Evolutionary conservation across 2,329 filamentous ascomycete genomes (phyloP).

Genomic region (Lizonia empirigonia): DNA sequence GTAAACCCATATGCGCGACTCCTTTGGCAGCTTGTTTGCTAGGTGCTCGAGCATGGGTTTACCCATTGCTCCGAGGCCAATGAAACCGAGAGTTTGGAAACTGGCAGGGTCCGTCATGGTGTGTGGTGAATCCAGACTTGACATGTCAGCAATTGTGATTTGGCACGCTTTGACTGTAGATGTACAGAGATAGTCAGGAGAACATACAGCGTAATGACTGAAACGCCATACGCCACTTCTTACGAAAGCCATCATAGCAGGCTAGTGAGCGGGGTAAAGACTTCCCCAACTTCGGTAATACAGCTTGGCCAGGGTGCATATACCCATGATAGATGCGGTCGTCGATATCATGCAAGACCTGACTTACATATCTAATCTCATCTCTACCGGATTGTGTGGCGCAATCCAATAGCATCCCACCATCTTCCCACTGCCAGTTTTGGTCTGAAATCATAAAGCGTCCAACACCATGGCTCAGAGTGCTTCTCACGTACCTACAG

Average conservation of each 20-base stretch:
- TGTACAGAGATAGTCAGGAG: neutral
- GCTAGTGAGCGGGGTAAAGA: slow-evolving; percentile 17
- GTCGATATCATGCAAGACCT: too few relatives aligned
- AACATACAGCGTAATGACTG: slow-evolving; percentile 1
- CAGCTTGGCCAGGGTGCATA: neutral
- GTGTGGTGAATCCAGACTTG: neutral
- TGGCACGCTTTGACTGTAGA: neutral
- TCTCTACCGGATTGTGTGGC: neutral
- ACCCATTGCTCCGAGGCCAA: slow-evolving; percentile 63
- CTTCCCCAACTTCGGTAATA: slow-evolving; percentile 4
- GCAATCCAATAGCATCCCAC: neutral
- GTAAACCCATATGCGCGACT: slow-evolving; percentile 55
- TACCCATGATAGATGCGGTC: neutral
- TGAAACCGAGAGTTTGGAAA: slow-evolving; percentile 53
- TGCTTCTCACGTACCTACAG: slow-evolving; percentile 8
- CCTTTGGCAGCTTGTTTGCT: slow-evolving; percentile 52
- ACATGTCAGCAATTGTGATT: neutral
- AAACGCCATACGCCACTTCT: neutral
- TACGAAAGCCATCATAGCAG: neutral
- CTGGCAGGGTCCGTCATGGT: slow-evolving; percentile 29
- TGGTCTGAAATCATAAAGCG: neutral
- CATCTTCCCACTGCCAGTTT: too few relatives aligned
- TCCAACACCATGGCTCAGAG: neutral
- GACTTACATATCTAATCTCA: neutral
- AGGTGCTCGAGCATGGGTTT: slow-evolving; percentile 60